phyloP scores from a whole-genome alignment of 768 basidiomycete genomes.

The Mycena filopes region DNA sequence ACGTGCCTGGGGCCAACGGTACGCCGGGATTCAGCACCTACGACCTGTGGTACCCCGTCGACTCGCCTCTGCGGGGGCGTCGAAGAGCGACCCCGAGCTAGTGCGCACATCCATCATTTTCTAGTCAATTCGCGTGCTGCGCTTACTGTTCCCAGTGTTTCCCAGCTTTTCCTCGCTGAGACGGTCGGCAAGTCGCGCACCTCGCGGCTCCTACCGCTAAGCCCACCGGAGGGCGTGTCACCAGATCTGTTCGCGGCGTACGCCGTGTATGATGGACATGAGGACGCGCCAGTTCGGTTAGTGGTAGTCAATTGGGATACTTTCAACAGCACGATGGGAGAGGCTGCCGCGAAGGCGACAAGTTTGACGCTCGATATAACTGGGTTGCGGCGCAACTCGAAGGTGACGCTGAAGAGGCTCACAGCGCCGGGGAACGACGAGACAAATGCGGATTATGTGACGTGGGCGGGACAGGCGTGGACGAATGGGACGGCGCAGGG shows the following conservation, averaged over 20 bases:
- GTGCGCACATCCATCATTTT: neutral
- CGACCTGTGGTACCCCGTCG: slow-evolving; percentile 24
- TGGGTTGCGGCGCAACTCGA: neutral
- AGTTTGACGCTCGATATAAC: slow-evolving; percentile 13
- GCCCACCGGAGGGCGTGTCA: slow-evolving; percentile 20
- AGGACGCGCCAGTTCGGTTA: slow-evolving; percentile 33
- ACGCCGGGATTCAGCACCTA: slow-evolving; percentile 28
- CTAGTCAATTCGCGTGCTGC: neutral
- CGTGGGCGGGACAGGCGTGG: slow-evolving; percentile 46
- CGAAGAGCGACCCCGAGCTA: slow-evolving; percentile 25
- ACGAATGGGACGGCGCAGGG: slow-evolving; percentile 41
- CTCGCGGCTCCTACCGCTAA: slow-evolving; percentile 37
- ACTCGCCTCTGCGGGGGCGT: slow-evolving; percentile 20
- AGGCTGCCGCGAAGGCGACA: slow-evolving; percentile 18
- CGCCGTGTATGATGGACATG: slow-evolving; percentile 40
- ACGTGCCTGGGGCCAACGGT: slow-evolving; percentile 30
- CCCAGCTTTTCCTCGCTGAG: slow-evolving; percentile 46
- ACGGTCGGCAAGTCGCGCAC: slow-evolving; percentile 39
- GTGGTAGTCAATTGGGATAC: slow-evolving; percentile 42
- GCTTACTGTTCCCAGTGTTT: slow-evolving; percentile 28
- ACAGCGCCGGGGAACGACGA: slow-evolving; percentile 41
- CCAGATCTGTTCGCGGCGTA: slow-evolving; percentile 41
- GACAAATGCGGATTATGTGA: slow-evolving; percentile 37
- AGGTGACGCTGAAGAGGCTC: slow-evolving; percentile 38
- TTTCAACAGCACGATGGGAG: slow-evolving; percentile 28